Evolutionary conservation across 2,329 filamentous ascomycete genomes (phyloP).

Genomic region (Penicillium glabrum): DNA sequence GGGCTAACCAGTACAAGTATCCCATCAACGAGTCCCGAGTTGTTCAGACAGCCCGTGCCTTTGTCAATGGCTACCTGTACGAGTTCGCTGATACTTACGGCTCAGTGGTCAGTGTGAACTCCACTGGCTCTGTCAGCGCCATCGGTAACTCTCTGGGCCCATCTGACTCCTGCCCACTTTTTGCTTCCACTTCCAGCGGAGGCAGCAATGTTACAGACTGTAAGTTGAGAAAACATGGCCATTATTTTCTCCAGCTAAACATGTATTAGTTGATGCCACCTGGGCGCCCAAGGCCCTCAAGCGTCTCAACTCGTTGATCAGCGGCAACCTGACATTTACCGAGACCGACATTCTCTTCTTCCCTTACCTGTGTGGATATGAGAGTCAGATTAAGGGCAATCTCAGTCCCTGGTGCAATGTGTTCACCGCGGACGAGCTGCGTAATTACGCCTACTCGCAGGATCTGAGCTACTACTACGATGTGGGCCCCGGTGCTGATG

Average conservation of each 20-base stretch:
- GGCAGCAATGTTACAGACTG: slow-evolving; percentile 23
- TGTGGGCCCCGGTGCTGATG: slow-evolving; percentile 54
- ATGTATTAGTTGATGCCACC: slow-evolving; percentile 13
- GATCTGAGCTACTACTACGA: slow-evolving; percentile 70
- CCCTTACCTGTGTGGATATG: slow-evolving; percentile 70
- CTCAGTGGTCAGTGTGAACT: slow-evolving; percentile 59
- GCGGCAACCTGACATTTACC: slow-evolving; percentile 55
- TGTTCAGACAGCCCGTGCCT: slow-evolving; percentile 62
- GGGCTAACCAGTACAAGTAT: slow-evolving; percentile 66
- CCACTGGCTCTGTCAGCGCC: slow-evolving; percentile 50
- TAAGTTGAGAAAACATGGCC: slow-evolving; percentile 4
- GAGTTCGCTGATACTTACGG: slow-evolving; percentile 57
- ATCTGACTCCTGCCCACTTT: slow-evolving; percentile 63
- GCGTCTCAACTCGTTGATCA: slow-evolving; percentile 56
- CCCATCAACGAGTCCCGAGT: slow-evolving; percentile 40
- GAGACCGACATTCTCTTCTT: slow-evolving; percentile 57
- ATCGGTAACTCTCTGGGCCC: slow-evolving; percentile 64
- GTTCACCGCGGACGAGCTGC: slow-evolving; percentile 62
- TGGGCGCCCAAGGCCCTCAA: slow-evolving; percentile 23
- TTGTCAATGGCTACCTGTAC: slow-evolving; percentile 60
- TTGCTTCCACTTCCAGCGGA: slow-evolving; percentile 49
- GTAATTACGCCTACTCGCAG: slow-evolving; percentile 66
- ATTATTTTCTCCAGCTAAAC: neutral
- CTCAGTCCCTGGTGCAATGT: slow-evolving; percentile 63
- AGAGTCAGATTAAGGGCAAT: slow-evolving; percentile 64